Base-by-base conservation (phyloP, 257 asterid species). In the Lycium ferocissimum region DNA sequence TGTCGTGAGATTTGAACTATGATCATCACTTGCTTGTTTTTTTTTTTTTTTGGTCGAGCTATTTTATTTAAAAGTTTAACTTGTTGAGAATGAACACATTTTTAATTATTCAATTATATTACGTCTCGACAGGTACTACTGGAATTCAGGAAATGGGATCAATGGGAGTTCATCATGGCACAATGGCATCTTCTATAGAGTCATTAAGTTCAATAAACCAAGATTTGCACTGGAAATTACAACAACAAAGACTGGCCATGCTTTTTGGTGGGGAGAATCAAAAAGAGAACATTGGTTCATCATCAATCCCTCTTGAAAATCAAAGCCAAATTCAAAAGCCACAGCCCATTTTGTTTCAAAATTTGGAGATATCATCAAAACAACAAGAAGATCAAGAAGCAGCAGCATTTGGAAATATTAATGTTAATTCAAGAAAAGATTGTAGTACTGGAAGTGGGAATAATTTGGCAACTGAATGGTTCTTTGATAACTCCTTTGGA, bases 201-300 rank as follows among this genome's bases (percentile, higher is more conserved):
- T 95, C 98, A 0, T 71, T 96, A 86, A 95, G 98, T 79, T 92
- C 92, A 1, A 91, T 95, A 58, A 96, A 96, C 89, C 99, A 96
- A 85, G 98, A 95, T 51, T 89, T 96, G 8, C 99, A 96, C 86
- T 94, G 92, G 97, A 95, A 92, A 76, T 73, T 96, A 40, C 99
- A 95, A 91, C 95, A 94, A 83, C 97, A 96, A 82, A 90, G 99
- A 85, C 65, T 96, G 40, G 89, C 97, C 71, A 86, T 91, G 97
- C 83, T 94, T 9, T 91, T 84, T 57, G 93, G 89, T 20, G 91
- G 86, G 3, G 93, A 87, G 12, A 63, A 87, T 54, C 86, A 83
- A 79, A 90, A 89, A 79, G 89, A 84, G 40, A 84, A 20, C 72
- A 84, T 17, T 43, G 38, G 54, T 37, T 54, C 59, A 69, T 66